Evolutionary conservation across 2,329 filamentous ascomycete genomes (phyloP).

Genomic region (Nemania serpens): DNA sequence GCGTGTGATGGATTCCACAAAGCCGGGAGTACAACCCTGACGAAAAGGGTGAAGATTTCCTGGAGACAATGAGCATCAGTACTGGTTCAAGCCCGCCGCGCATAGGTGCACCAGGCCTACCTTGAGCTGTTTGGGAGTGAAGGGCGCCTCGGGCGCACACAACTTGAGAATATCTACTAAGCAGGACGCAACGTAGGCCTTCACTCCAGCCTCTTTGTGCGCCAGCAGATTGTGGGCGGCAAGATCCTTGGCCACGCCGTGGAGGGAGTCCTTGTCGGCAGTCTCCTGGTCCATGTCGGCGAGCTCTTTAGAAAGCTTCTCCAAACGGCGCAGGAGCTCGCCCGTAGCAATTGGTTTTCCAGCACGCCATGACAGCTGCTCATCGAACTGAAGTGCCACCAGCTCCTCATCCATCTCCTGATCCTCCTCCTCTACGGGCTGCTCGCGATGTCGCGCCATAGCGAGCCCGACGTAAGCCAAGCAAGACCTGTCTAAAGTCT

Average conservation of each 20-base stretch:
- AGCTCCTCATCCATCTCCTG: conserved; percentile 47
- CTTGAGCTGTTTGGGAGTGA: conserved; percentile 88
- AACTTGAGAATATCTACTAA: conserved; percentile 91
- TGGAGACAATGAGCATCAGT: conserved; percentile 46
- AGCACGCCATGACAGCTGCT: conserved; percentile 87
- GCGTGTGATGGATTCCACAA: conserved; percentile 85
- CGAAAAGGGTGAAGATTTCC: conserved; percentile 92
- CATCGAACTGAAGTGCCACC: conserved; percentile 73
- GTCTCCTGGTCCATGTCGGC: conserved; percentile 85
- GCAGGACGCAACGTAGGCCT: conserved; percentile 85
- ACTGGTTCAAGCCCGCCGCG: conserved; percentile 18
- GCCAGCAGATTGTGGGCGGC: conserved; percentile 79
- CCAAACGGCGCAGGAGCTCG: conserved; percentile 80
- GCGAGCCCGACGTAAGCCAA: conserved; percentile 1
- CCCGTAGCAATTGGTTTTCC: conserved; percentile 85
- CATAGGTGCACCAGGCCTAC: conserved; percentile 51
- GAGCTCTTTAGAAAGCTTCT: conserved; percentile 81
- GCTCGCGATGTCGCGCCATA: conserved; percentile 49
- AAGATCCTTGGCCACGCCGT: conserved; percentile 82
- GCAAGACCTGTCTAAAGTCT: not conserved
- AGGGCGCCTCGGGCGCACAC: conserved; percentile 93
- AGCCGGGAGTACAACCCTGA: conserved; percentile 80
- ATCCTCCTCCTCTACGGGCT: conserved; percentile 46
- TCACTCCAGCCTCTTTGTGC: conserved; percentile 93
- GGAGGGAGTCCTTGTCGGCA: conserved; percentile 80